Base-by-base conservation (phyloP, 192 early-diverging fungal genomes). In the Borealophlyctis nickersoniae region DNA sequence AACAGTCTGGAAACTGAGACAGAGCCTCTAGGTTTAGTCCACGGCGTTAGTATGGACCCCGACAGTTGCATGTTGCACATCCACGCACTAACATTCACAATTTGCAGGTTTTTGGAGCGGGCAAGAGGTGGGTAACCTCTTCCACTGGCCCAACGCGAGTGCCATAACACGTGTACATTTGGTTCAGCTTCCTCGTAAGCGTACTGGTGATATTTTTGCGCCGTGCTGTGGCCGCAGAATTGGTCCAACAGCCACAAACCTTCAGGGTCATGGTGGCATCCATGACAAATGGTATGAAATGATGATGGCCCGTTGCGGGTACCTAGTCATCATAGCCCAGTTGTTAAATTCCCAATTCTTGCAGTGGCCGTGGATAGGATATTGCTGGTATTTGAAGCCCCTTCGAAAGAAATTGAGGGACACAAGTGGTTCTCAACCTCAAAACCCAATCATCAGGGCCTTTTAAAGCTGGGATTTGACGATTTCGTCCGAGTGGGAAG, bases 61-160 rank as follows among this genome's bases (percentile, higher is more conserved):
- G n/a, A n/a, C n/a, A n/a, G n/a, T n/a, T n/a, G n/a, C n/a, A n/a
- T n/a, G n/a, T n/a, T n/a, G n/a, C n/a, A n/a, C n/a, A n/a, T n/a
- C n/a, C n/a, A n/a, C n/a, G n/a, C n/a, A n/a, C n/a, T n/a, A n/a
- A n/a, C n/a, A n/a, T n/a, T n/a, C n/a, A n/a, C n/a, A n/a, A n/a
- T n/a, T n/a, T n/a, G n/a, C n/a, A n/a, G n/a, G n/a, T n/a, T n/a
- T 80, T 79, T 68, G 78, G 78, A 3, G 71, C 78, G 14, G 78
- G 78, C 5, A 80, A 80, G 61, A 73, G 39, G 39, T 45, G 19
- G 7, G 9, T 19, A 19, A 45, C 39, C 9, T 45, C 39, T 45
- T 7, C 19, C 7, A 45, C 19, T 13, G 7, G 39, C 39, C 19
- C 9, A 45, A 19, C 39, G 39, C 7, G 39, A n/a, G n/a, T 13